Evolutionary conservation across 306 rosid species (phyloP).

Genomic region (Hippophae gyantsensis): DNA sequence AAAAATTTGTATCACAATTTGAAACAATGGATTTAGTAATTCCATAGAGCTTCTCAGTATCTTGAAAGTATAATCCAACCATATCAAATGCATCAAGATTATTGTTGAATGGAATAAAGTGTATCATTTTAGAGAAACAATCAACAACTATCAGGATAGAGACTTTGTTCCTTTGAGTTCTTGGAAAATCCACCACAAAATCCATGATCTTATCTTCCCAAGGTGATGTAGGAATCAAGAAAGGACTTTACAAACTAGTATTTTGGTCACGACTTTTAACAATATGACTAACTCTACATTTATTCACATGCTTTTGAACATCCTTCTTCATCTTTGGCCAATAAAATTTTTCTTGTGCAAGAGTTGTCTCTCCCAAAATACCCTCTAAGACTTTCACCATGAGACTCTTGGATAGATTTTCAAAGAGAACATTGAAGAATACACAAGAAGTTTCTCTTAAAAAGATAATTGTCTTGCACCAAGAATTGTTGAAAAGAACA

Average conservation of each 20-base stretch:
- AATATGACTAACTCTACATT: background rate
- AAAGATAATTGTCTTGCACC: background rate
- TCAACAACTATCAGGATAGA: background rate
- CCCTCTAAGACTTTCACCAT: background rate
- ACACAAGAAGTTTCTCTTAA: background rate
- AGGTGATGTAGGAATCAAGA: background rate
- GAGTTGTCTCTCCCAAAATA: background rate
- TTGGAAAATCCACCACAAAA: background rate
- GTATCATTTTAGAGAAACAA: background rate
- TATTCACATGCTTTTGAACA: background rate
- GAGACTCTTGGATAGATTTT: background rate
- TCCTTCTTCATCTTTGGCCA: background rate
- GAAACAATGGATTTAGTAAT: background rate
- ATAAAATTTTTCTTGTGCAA: background rate
- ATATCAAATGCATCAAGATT: background rate
- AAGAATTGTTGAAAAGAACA: background rate
- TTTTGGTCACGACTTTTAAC: background rate
- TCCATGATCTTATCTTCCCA: background rate
- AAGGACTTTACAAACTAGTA: background rate
- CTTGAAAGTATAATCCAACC: background rate
- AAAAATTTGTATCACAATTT: background rate
- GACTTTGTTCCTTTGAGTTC: background rate
- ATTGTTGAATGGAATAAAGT: background rate
- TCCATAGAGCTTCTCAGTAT: background rate
- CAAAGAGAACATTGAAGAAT: background rate